phyloP scores from a whole-genome alignment of 768 basidiomycete species.

The Artomyces pyxidatus region DNA sequence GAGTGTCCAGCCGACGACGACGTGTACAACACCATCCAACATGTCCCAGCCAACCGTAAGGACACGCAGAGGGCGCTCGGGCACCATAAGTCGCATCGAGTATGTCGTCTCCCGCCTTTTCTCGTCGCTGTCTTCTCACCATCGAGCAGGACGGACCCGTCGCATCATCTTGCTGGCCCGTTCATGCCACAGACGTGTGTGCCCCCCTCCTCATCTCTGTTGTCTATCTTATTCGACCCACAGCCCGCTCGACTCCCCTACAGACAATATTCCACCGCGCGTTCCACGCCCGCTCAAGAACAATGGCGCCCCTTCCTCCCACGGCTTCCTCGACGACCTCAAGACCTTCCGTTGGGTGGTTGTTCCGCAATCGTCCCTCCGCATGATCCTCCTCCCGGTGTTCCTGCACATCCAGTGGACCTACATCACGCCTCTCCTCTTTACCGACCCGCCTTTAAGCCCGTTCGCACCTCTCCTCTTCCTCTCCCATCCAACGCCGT shows the following conservation, averaged over 20 bases:
- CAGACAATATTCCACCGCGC: not conserved
- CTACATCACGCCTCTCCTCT: constrained; percentile 38
- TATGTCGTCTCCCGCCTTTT: constrained; percentile 17
- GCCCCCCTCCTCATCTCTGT: not conserved
- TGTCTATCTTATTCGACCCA: not conserved
- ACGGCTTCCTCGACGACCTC: constrained; percentile 45
- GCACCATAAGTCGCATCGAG: constrained; percentile 23
- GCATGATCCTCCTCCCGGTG: constrained; percentile 53
- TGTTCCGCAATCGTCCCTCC: constrained; percentile 59
- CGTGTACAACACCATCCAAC: not conserved
- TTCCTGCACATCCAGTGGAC: constrained; percentile 63
- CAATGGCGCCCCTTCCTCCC: constrained; percentile 15
- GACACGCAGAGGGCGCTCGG: not conserved
- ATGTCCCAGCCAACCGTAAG: not conserved
- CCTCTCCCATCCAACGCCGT: constrained; percentile 55
- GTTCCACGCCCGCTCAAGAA: not conserved
- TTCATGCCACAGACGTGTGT: constrained; percentile 59
- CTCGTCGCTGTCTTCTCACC: constrained; percentile 2
- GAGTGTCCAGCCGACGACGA: not conserved
- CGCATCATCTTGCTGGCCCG: constrained; percentile 54
- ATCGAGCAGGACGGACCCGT: constrained; percentile 38
- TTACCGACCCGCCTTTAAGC: constrained; percentile 43
- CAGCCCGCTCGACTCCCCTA: constrained; percentile 17
- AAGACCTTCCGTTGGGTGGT: constrained; percentile 60
- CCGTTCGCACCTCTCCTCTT: constrained; percentile 69